These are phyloP conservation scores for Eucalyptus paniculata DNA, from an alignment of 345 rosid genomes.

Conservation along the genomic window DNA sequence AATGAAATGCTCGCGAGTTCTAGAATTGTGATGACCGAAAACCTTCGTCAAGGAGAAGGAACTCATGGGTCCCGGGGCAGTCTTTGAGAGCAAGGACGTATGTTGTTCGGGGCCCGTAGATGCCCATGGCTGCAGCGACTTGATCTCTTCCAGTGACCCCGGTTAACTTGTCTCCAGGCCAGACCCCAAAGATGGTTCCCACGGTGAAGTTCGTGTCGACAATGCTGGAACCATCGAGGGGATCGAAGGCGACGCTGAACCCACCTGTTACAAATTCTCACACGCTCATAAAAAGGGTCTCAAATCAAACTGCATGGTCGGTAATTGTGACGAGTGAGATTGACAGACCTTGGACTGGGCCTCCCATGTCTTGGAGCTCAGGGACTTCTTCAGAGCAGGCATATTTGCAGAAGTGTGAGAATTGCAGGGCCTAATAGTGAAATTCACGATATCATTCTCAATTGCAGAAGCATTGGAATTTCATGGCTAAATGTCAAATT, in stretches of 20 bases:
- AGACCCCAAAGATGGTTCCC: conserved; percentile 97
- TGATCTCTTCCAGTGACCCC: conserved; percentile 77
- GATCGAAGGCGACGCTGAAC: conserved; percentile 5
- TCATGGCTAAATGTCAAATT: not conserved
- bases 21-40: not conserved
- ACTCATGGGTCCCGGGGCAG: conserved; percentile 85
- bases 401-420: conserved; percentile 89
- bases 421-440: conserved; percentile 54
- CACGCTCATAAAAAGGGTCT: not conserved
- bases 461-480: not conserved
- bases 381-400: conserved; percentile 98
- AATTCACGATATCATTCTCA: not conserved
- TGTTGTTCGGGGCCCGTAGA: conserved; percentile 90
- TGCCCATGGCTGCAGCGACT: conserved; percentile 96
- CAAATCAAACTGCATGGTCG: not conserved
- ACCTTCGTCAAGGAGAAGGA: conserved; percentile 99
- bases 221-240: conserved; percentile 23
- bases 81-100: conserved; percentile 84
- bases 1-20: not conserved
- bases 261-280: not conserved
- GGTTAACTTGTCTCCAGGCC: conserved; percentile 93
- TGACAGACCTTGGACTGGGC: conserved; percentile 73
- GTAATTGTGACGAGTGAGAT: not conserved
- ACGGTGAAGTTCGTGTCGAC: conserved; percentile 85
- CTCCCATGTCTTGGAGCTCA: conserved; percentile 97